Evolutionary conservation across 768 basidiomycete species (phyloP).

Genomic region (Tephrocybe sp.): DNA sequence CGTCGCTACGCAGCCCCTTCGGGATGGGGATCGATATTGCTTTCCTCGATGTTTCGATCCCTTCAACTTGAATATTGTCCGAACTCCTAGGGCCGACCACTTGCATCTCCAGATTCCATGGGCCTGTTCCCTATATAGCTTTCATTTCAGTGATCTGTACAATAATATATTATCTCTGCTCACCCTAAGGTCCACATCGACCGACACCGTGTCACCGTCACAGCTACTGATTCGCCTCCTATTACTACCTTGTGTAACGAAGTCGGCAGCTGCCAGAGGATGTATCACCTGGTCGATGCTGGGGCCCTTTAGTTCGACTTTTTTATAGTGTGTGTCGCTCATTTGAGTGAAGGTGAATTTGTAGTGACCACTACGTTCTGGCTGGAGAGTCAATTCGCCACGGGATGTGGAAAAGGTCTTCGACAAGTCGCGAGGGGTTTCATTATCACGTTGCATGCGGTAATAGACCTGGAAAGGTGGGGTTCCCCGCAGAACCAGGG

Average conservation of each 20-base stretch:
- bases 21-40: slow-evolving; percentile 70
- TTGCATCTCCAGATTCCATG: slow-evolving; percentile 87
- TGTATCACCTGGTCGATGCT: slow-evolving; percentile 89
- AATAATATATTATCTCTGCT: slow-evolving; percentile 16
- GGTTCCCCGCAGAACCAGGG: slow-evolving; percentile 82
- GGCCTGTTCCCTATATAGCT: slow-evolving; percentile 70
- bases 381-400: slow-evolving; percentile 82
- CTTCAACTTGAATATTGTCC: slow-evolving; percentile 54
- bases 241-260: slow-evolving; percentile 46
- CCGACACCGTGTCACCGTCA: slow-evolving; percentile 69
- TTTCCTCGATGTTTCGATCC: slow-evolving; percentile 55
- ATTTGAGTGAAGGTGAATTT: slow-evolving; percentile 77
- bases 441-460: slow-evolving; percentile 68
- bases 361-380: slow-evolving; percentile 88
- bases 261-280: slow-evolving; percentile 80
- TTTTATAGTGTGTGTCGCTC: slow-evolving; percentile 83
- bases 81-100: slow-evolving; percentile 72
- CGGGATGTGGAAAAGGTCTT: slow-evolving; percentile 68
- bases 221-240: slow-evolving; percentile 72
- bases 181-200: slow-evolving; percentile 82
- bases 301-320: slow-evolving; percentile 70
- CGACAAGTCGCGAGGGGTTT: slow-evolving; percentile 55
- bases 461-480: slow-evolving; percentile 89
- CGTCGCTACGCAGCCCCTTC: slow-evolving; percentile 57
- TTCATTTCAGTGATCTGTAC: background rate